Conservation (phyloP, 768 basidiomycete species). For the Grammothele lineata region DNA sequence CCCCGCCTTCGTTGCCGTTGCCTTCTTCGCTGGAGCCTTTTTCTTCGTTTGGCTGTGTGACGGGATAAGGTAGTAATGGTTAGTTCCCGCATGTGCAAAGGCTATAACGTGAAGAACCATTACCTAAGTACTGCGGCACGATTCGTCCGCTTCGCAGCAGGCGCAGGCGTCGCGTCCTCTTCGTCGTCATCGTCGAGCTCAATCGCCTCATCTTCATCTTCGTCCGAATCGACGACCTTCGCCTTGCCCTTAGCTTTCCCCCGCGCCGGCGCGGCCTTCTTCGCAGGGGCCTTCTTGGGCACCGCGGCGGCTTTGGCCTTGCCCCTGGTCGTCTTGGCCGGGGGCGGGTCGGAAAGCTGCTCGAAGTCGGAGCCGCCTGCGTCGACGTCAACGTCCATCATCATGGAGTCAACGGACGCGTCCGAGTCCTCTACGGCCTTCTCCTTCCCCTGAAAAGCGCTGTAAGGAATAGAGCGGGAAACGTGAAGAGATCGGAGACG, state of each 20-base stretch:
- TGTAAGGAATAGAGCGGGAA: not conserved
- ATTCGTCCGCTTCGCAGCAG: slow-evolving; percentile 48
- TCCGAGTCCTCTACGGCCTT: slow-evolving; percentile 57
- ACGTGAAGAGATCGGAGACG: not conserved
- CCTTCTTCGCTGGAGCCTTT: slow-evolving; percentile 42
- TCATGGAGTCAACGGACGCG: slow-evolving; percentile 63
- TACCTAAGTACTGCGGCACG: slow-evolving; percentile 66
- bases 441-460: slow-evolving; percentile 15
- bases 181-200: too few species aligned
- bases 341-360: slow-evolving; percentile 44
- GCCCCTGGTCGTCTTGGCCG: slow-evolving; percentile 33
- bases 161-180: slow-evolving; percentile 42
- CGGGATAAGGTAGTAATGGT: not conserved
- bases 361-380: slow-evolving; percentile 52
- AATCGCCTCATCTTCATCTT: slow-evolving; percentile 53
- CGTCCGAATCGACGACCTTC: slow-evolving; percentile 43
- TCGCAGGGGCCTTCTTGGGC: slow-evolving; percentile 30
- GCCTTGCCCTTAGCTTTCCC: slow-evolving; percentile 48
- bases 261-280: slow-evolving; percentile 33
- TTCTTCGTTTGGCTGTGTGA: slow-evolving; percentile 29
- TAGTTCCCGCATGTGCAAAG: not conserved
- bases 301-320: not conserved
- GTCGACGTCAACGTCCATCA: slow-evolving; percentile 63
- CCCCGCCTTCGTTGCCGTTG: slow-evolving; percentile 24
- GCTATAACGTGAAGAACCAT: slow-evolving; percentile 14